Percentiles rank a stretch among this genome's conserved stretches.
Evolutionary conservation across 805 yeast genomes (phyloP).

Genomic region (Candida arabinofermentans): DNA sequence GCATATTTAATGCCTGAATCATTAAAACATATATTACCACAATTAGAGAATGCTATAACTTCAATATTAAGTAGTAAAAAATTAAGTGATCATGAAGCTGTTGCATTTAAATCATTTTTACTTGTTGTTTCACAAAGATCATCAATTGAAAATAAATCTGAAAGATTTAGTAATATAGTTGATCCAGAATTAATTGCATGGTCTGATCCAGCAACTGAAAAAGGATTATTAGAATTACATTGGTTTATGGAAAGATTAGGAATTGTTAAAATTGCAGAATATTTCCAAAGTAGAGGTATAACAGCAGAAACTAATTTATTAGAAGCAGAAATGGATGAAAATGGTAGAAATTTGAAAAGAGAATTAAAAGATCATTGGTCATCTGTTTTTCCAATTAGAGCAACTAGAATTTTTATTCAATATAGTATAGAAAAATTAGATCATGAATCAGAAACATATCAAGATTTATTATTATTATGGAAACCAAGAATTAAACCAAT

Average conservation of each 20-base stretch:
- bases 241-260: constrained; percentile 99
- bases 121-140: constrained; percentile 89
- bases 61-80: constrained; percentile 63
- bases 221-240: constrained; percentile 82
- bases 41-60: constrained; percentile 77
- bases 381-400: constrained; percentile 89
- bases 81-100: constrained; percentile 85
- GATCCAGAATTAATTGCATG: constrained; percentile 92
- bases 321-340: constrained; percentile 83
- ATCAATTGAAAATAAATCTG: constrained; percentile 61
- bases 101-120: constrained; percentile 88
- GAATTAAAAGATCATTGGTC: constrained; percentile 90
- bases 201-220: constrained; percentile 88
- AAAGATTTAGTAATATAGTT: constrained; percentile 78
- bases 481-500: constrained; percentile 90
- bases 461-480: constrained; percentile 73
- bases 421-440: constrained; percentile 89
- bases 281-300: constrained; percentile 79
- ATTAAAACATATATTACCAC: constrained; percentile 72
- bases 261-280: constrained; percentile 87
- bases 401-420: constrained; percentile 91
- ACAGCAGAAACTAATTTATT: constrained; percentile 71
- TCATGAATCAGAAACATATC: constrained; percentile 72
- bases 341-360: constrained; percentile 70
- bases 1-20: constrained; percentile 95